Evolutionary conservation across 1,284 basidiomycete species (phyloP).

Genomic region (Mycena sp.): DNA sequence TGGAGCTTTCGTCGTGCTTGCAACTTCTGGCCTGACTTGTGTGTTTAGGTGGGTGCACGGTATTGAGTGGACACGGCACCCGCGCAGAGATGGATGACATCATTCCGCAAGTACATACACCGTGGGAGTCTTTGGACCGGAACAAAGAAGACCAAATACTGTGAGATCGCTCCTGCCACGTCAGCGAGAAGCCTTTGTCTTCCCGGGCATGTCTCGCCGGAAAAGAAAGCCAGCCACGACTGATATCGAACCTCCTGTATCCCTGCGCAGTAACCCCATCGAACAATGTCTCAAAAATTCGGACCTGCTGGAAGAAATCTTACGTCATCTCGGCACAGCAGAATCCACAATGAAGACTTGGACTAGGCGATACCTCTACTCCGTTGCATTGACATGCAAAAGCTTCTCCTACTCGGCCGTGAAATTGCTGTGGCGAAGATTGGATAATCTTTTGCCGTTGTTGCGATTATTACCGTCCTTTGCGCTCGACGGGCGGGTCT

Average conservation of each 20-base stretch:
- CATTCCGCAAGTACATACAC: no score
- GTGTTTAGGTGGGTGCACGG: no score
- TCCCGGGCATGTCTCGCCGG: background rate
- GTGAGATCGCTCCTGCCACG: no score
- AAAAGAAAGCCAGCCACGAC: background rate
- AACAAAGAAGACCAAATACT: no score
- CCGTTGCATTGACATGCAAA: background rate
- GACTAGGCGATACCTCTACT: background rate
- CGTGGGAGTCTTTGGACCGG: no score
- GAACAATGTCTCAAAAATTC: slow-evolving; percentile 8
- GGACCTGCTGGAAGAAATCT: slow-evolving; percentile 6
- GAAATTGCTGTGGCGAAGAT: background rate
- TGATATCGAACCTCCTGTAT: background rate
- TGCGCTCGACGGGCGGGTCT: background rate
- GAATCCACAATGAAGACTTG: background rate
- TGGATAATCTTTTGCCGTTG: slow-evolving; percentile 2
- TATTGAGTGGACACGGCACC: no score
- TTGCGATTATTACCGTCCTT: slow-evolving; percentile 1
- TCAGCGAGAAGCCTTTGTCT: no score
- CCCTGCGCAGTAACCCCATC: background rate
- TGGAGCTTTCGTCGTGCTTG: no score
- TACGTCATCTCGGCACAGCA: background rate
- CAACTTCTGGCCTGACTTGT: no score
- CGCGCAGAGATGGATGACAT: no score
- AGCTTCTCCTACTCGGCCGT: background rate